Conservation (phyloP, 2,329 filamentous ascomycete species). For the Trichoderma sp. region DNA sequence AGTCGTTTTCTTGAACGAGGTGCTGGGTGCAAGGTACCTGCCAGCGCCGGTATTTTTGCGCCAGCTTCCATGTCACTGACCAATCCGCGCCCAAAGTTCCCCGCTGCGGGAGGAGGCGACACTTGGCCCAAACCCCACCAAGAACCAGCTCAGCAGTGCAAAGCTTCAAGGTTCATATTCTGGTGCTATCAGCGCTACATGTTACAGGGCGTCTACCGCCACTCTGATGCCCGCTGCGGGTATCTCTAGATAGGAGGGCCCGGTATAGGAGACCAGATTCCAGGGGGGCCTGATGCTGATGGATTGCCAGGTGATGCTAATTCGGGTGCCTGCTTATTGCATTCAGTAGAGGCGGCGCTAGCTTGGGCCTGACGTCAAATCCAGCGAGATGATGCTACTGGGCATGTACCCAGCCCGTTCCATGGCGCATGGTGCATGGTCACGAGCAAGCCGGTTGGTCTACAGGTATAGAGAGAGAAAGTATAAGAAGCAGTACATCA, state of each 20-base stretch:
- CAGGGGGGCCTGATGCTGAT: conserved; percentile 3
- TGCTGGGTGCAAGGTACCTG: not conserved
- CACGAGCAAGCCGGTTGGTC: not conserved
- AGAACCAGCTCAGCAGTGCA: not conserved
- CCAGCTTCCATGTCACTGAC: conserved; percentile 13
- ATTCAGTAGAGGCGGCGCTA: not conserved
- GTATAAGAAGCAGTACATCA: not conserved
- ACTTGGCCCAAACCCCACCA: conserved; percentile 11
- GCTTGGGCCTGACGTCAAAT: not conserved
- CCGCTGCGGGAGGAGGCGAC: conserved; percentile 11
- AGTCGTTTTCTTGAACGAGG: conserved; percentile 5
- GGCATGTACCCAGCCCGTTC: not conserved
- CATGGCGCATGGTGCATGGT: not conserved
- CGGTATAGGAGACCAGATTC: conserved; percentile 2
- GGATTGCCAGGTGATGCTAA: not conserved
- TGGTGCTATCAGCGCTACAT: not conserved
- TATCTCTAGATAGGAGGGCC: not conserved
- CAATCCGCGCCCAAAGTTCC: conserved; percentile 18
- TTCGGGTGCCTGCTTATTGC: conserved; percentile 12
- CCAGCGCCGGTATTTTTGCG: not conserved
- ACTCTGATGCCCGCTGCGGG: not conserved
- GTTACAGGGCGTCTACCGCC: conserved; percentile 16
- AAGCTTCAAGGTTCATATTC: not conserved
- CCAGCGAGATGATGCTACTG: not conserved
- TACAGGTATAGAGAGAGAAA: not conserved